These are phyloP conservation scores for Rhizopogon vinicolor DNA, from an alignment of 768 basidiomycete genomes.

Conservation along the genomic window DNA sequence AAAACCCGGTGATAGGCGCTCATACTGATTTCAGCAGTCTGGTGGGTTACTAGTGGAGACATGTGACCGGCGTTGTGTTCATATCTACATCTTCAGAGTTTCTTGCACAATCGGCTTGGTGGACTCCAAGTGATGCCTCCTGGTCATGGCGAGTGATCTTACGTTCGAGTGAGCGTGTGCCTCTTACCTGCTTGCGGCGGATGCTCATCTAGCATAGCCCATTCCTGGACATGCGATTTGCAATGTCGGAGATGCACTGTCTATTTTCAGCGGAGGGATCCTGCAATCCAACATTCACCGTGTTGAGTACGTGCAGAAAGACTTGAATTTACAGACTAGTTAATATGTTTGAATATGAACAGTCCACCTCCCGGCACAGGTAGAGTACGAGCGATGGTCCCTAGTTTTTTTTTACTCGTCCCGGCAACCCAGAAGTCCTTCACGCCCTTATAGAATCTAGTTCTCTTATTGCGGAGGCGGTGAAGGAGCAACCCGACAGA, in stretches of 20 bases:
- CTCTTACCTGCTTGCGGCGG: too few relatives aligned
- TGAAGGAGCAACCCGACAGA: constrained; percentile 30
- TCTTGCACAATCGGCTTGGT: too few relatives aligned
- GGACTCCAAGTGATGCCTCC: too few relatives aligned
- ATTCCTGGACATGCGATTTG: constrained; percentile 54
- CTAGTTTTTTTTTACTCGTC: constrained; percentile 66
- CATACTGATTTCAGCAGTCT: constrained; percentile 72
- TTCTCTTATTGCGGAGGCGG: constrained; percentile 40
- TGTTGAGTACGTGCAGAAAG: constrained; percentile 30
- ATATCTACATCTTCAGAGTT: too few relatives aligned
- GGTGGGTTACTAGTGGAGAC: constrained; percentile 28
- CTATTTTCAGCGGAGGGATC: constrained; percentile 60
- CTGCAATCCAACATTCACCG: constrained; percentile 62
- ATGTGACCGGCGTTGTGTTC: too few relatives aligned
- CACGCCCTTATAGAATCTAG: constrained; percentile 50
- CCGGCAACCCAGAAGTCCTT: constrained; percentile 47
- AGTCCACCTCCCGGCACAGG: constrained; percentile 56
- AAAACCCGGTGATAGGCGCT: constrained; percentile 45
- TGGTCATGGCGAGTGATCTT: too few relatives aligned
- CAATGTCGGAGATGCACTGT: constrained; percentile 59
- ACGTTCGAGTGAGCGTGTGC: too few relatives aligned
- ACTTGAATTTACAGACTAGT: neutral
- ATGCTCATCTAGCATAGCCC: constrained; percentile 27
- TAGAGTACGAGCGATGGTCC: constrained; percentile 53
- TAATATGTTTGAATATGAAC: neutral